Evolutionary conservation across 495 filamentous ascomycete genomes (phyloP).

Genomic region (Amorphotheca resinae): DNA sequence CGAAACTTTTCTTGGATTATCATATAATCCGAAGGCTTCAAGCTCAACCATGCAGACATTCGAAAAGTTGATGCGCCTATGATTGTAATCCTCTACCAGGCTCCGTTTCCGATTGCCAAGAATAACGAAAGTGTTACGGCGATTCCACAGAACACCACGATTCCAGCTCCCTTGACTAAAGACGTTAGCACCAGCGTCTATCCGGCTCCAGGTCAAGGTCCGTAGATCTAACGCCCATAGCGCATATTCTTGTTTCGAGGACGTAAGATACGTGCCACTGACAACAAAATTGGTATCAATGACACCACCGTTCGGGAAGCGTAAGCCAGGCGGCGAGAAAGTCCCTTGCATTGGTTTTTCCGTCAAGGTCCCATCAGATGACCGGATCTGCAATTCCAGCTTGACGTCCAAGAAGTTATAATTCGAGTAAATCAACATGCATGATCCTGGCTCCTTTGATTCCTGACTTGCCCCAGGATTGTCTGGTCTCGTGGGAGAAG

Average conservation of each 20-base stretch:
- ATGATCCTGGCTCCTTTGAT: constrained; percentile 49
- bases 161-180: constrained; percentile 98
- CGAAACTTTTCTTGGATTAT: constrained; percentile 69
- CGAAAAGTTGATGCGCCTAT: constrained; percentile 92
- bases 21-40: constrained; percentile 92
- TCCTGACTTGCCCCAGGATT: constrained; percentile 31
- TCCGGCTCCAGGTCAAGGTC: constrained; percentile 82
- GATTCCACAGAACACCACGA: constrained; percentile 80
- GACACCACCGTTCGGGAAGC: constrained; percentile 90
- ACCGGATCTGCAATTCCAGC: constrained; percentile 78
- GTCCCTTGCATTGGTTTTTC: constrained; percentile 83
- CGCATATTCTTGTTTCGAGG: constrained; percentile 95
- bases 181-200: constrained; percentile 87
- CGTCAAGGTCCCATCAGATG: constrained; percentile 69
- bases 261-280: constrained; percentile 91
- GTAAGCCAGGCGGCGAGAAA: constrained; percentile 78
- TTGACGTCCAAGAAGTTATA: constrained; percentile 98
- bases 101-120: constrained; percentile 85
- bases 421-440: constrained; percentile 97
- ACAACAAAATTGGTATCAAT: constrained; percentile 94
- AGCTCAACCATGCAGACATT: constrained; percentile 93
- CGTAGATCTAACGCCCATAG: constrained; percentile 88
- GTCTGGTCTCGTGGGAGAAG: constrained; percentile 9
- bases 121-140: constrained; percentile 88
- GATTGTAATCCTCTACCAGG: constrained; percentile 96